Base-by-base conservation (phyloP, 768 basidiomycete species). In the Rhodotorula kratochvilovae region DNA sequence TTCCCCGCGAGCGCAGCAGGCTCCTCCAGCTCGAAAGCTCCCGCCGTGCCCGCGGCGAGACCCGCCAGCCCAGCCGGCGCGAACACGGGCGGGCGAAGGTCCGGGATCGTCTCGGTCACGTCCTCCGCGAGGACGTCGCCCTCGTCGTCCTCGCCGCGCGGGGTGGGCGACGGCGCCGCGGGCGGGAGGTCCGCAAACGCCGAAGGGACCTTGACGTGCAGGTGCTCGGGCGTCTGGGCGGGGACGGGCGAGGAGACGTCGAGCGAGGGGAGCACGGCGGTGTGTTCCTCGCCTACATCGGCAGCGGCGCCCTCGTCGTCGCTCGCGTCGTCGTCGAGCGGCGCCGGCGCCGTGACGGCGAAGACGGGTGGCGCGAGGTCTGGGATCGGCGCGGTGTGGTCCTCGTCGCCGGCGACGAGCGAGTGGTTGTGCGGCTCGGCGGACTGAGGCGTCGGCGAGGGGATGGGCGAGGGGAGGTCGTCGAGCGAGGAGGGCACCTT, bases 201-300 rank as follows among this genome's bases (percentile, higher is more conserved):
- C 2, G 56, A 48, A 1, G 67, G 67, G 0, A 68, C 43, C 48
- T 68, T 68, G 61, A 68, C 61, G 55, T 35, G 19, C 13, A 68
- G 61, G 29, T 68, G 61, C 39, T 68, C 27, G 16, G 25, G 12
- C 46, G 57, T 54, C 27, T 68, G 67, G 13, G 54, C 55, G 0
- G 67, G 67, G 3, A 27, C n/a, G 12, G 51, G 51, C 51, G 51
- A n/a, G 3, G 51, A 29, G 51, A 53, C n/a, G 51, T 53, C 29
- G n/a, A 53, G 12, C 51, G 51, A 29, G n/a, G 51, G n/a, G 16
- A 53, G n/a, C 13, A 53, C n/a, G 16, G n/a, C 51, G 4, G 51
- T 11, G n/a, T 29, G 51, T 2, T 27, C 51, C 51, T 53, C 51
- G 51, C 6, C 51, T 2, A n/a, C 27, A n/a, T 53, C 51, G 11